Base-by-base conservation (phyloP, 164 flowering plant genomes). In the Magnolia officinalis region DNA sequence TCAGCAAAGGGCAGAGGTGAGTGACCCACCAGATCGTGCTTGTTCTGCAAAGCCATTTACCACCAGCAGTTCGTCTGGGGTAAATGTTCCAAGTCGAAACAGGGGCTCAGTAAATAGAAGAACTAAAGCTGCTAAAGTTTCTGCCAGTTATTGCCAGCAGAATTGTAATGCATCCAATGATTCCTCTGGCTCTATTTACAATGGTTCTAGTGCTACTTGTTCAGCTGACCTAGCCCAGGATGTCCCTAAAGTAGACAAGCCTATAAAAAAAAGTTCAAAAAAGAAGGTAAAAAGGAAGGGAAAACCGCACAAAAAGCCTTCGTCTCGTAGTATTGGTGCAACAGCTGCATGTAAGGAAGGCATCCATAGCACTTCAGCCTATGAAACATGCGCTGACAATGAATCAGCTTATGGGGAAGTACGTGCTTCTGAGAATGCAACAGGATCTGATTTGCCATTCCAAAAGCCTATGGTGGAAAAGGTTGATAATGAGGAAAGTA, bases 201-300 rank as follows among this genome's bases (percentile, higher is more conserved):
- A 52, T 63, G 70, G 75, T 63, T 79, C 82, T 63, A 73, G 20
- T 76, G 77, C 77, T 65, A 20, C 59, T 74, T 58, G 67, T 76
- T 78, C 83, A 58, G 65, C 82, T 74, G 79, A 71, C 50, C 64
- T 67, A 58, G 51, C 72, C 0, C 31, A 74, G 72, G 84, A 80
- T 71, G 26, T 20, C 20, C 68, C 76, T 51, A 77, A 81, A 76
- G 59, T 64, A 20, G 78, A 80, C 31, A 84, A 79, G 71, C 49
- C 74, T 67, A 74, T 23, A 8, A 84, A 78, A 73, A 83, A 52
- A 73, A 82, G 64, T 71, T 77, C 82, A 11, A 83, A 75, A 70
- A 87, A 80, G 78, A 88, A 85, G 76, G 73, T 78, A 21, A 87
- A 79, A 78, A 90, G 82, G 85, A 86, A 86, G 67, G 82, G 82